A percentile compares a stretch with the other conserved stretches of the same genome.
These are phyloP conservation scores for Yamadazyma conglobata DNA, from an alignment of 1,139 yeast species.

Conservation along the genomic window DNA sequence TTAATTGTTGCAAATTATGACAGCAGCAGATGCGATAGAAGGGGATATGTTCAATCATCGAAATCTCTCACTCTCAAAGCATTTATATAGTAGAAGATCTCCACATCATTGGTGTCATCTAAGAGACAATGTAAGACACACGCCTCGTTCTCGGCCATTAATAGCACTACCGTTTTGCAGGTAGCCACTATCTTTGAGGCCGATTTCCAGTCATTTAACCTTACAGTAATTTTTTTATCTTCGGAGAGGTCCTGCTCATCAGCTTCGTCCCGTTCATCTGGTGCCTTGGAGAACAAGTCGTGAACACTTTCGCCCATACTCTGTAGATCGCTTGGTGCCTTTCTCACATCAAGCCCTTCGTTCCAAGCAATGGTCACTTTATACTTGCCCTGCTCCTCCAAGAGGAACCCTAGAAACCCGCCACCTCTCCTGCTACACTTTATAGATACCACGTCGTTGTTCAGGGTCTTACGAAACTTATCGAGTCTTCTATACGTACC, in stretches of 20 bases:
- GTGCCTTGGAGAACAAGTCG: constrained; percentile 6
- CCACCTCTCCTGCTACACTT: constrained; percentile 32
- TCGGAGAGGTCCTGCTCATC: constrained; percentile 22
- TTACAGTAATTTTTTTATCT: constrained; percentile 40
- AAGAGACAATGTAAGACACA: constrained; percentile 55
- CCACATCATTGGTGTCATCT: constrained; percentile 55
- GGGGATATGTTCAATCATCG: neutral
- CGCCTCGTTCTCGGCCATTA: constrained; percentile 48
- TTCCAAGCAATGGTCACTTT: constrained; percentile 59
- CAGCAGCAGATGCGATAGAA: neutral
- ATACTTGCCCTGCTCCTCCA: constrained; percentile 53
- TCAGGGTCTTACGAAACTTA: constrained; percentile 43
- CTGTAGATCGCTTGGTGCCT: constrained; percentile 16
- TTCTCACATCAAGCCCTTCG: constrained; percentile 36
- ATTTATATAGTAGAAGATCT: constrained; percentile 50
- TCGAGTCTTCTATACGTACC: constrained; percentile 53
- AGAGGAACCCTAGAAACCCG: constrained; percentile 44
- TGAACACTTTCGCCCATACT: constrained; percentile 1
- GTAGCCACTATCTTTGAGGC: constrained; percentile 53
- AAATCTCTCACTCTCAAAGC: constrained; percentile 23
- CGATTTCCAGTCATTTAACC: constrained; percentile 54
- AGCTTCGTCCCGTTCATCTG: constrained; percentile 10
- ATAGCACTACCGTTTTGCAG: constrained; percentile 50
- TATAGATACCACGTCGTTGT: constrained; percentile 31
- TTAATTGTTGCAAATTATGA: neutral